A percentile compares a stretch with the other conserved stretches of the same genome.
Evolutionary conservation across 192 early-diverging fungal species (phyloP).

Genomic region (Helicostylum pulchrum): DNA sequence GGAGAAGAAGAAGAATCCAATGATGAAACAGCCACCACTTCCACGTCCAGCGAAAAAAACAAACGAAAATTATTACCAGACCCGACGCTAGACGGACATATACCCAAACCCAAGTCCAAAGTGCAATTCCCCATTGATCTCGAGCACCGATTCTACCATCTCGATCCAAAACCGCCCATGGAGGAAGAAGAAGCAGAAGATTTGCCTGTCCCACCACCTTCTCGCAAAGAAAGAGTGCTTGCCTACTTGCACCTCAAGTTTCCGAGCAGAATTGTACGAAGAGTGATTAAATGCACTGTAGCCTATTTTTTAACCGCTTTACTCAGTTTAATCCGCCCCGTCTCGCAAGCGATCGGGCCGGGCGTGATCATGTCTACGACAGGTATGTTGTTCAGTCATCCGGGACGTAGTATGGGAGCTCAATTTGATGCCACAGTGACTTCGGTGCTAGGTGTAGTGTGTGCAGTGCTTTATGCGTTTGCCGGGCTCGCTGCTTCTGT

Average conservation of each 20-base stretch:
- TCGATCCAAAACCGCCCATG: background rate
- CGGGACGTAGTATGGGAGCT: constrained; percentile 45
- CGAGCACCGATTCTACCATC: constrained; percentile 9
- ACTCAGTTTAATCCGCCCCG: constrained; percentile 33
- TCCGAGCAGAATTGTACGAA: constrained; percentile 37
- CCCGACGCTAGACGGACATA: background rate
- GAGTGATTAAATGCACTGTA: constrained; percentile 43
- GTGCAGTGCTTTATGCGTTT: constrained; percentile 37
- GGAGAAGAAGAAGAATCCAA: background rate
- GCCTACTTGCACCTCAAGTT: constrained; percentile 37
- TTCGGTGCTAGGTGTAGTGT: constrained; percentile 35
- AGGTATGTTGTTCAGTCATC: constrained; percentile 46
- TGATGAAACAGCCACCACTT: background rate
- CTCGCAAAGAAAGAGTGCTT: constrained; percentile 23
- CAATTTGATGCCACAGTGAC: constrained; percentile 48
- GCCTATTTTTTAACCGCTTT: constrained; percentile 33
- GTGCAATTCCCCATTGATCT: constrained; percentile 16
- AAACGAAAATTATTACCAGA: background rate
- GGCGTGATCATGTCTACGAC: constrained; percentile 31
- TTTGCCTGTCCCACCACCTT: background rate
- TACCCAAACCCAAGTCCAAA: constrained; percentile 5
- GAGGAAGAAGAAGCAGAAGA: constrained; percentile 2
- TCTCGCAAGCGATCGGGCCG: constrained; percentile 25
- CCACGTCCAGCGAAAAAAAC: background rate
- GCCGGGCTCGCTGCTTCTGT: constrained; percentile 32